Percentiles rank a stretch among this genome's conserved stretches.
Evolutionary conservation across 371 early-diverging fungal genomes (phyloP).

Genomic region (Mortierella sp.): DNA sequence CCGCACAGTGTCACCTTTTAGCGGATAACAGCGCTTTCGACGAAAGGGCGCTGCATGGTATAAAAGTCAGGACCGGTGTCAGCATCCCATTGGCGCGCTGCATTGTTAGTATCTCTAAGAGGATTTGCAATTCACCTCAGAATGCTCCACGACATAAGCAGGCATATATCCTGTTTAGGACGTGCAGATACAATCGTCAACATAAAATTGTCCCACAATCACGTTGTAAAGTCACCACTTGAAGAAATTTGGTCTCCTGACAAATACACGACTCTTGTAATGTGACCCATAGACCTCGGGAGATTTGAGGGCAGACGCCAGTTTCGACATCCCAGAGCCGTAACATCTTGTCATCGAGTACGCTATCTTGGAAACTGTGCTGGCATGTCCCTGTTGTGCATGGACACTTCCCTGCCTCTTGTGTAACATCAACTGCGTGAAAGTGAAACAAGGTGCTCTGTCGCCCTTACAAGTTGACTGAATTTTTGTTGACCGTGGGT

Average conservation of each 20-base stretch:
- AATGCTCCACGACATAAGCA: neutral
- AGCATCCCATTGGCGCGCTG: neutral
- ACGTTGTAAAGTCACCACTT: neutral
- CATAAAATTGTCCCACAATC: constrained; percentile 5
- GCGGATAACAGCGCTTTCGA: neutral
- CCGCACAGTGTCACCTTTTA: neutral
- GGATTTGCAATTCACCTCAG: neutral
- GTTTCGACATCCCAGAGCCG: constrained; percentile 6
- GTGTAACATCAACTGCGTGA: too few species aligned
- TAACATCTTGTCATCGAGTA: neutral
- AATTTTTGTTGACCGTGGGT: too few species aligned
- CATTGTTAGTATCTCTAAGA: neutral
- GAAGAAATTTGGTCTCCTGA: constrained; percentile 8
- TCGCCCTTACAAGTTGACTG: too few species aligned
- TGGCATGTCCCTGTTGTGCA: neutral
- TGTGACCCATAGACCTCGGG: neutral
- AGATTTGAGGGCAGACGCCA: neutral
- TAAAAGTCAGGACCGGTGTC: neutral
- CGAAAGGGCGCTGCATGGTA: neutral
- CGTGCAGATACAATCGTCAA: neutral
- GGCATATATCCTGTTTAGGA: neutral
- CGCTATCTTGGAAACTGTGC: neutral
- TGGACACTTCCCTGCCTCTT: neutral
- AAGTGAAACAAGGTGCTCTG: too few species aligned
- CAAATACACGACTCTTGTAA: neutral